A percentile compares a stretch with the other conserved stretches of the same genome.
phyloP scores from a whole-genome alignment of 2,329 filamentous ascomycete genomes.

The Paraphoma chrysanthemicola region DNA sequence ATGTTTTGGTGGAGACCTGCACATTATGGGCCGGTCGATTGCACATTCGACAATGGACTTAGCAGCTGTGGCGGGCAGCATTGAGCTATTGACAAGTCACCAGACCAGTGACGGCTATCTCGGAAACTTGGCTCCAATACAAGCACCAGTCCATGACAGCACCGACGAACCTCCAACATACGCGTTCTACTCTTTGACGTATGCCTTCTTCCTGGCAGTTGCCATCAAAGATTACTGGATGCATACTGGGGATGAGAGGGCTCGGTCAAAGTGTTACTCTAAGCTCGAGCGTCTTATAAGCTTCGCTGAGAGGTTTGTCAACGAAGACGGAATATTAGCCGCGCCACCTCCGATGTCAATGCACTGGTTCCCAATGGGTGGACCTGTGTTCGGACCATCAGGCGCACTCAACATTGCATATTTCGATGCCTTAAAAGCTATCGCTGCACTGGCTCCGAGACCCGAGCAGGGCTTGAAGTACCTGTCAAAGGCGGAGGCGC shows the following conservation, averaged over 20 bases:
- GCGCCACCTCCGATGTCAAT: constrained; percentile 10
- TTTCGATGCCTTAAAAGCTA: constrained; percentile 10
- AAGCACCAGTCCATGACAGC: constrained; percentile 9
- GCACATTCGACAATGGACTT: constrained; percentile 11
- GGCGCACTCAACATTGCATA: constrained; percentile 11
- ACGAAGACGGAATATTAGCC: constrained; percentile 2
- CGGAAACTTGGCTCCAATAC: constrained; percentile 11
- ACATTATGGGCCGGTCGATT: constrained; percentile 12
- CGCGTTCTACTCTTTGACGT: constrained; percentile 12
- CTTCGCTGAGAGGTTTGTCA: constrained; percentile 1
- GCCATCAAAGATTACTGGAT: constrained; percentile 14
- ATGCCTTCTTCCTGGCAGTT: constrained; percentile 7
- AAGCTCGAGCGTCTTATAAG: constrained; percentile 3
- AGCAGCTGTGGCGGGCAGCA: constrained; percentile 7
- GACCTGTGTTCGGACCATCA: constrained; percentile 11
- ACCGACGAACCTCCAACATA: constrained; percentile 7
- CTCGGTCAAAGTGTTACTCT: not conserved
- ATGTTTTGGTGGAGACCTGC: constrained; percentile 12
- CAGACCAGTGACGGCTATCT: constrained; percentile 11
- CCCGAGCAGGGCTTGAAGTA: not conserved
- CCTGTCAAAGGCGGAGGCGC: not conserved
- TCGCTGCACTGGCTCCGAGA: not conserved
- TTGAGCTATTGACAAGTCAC: constrained; percentile 10
- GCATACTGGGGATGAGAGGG: constrained; percentile 7
- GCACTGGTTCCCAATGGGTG: constrained; percentile 16